phyloP scores from a whole-genome alignment of 1,139 yeast genomes.

The Fermentozyma sake region DNA sequence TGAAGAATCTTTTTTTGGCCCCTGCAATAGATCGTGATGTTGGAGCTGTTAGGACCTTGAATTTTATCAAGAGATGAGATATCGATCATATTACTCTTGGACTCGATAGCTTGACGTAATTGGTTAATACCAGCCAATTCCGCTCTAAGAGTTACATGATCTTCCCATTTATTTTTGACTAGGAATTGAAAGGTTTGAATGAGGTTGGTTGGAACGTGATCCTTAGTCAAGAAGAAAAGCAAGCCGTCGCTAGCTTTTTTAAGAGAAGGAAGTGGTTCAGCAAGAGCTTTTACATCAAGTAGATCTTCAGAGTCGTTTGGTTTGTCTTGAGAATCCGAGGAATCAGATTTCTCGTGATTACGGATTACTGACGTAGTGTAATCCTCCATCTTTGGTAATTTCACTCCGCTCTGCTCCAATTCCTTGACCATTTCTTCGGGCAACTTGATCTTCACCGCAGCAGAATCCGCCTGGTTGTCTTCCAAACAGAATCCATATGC shows the following conservation, averaged over 20 bases:
- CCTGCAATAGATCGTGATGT: conserved; percentile 15
- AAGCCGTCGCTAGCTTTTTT: conserved; percentile 27
- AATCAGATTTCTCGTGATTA: conserved; percentile 5
- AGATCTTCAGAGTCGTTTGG: conserved; percentile 3
- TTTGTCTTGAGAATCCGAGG: conserved; percentile 8
- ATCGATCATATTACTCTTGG: conserved; percentile 22
- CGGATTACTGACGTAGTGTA: conserved; percentile 40
- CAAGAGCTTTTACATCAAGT: conserved; percentile 3
- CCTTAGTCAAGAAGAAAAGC: conserved; percentile 35
- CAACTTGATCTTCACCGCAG: conserved; percentile 52
- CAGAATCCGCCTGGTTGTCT: conserved; percentile 58
- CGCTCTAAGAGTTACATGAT: conserved; percentile 44
- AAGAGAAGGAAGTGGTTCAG: too few relatives aligned
- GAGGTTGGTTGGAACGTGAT: conserved; percentile 42
- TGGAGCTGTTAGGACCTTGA: conserved; percentile 32
- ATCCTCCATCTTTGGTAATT: conserved; percentile 43
- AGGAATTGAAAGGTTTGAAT: conserved; percentile 50
- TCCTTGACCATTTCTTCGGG: conserved; percentile 36
- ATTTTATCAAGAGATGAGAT: too few relatives aligned
- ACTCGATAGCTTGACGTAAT: conserved; percentile 47
- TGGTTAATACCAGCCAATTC: conserved; percentile 57
- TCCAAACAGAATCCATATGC: conserved; percentile 69
- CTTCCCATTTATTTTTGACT: conserved; percentile 42
- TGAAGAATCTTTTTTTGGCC: conserved; percentile 49
- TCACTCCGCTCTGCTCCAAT: conserved; percentile 35